Evolutionary conservation across 169 alveolate species (phyloP), one percentile per base, ranked within the genome.

Genomic region (Plasmodium malariae): DNA sequence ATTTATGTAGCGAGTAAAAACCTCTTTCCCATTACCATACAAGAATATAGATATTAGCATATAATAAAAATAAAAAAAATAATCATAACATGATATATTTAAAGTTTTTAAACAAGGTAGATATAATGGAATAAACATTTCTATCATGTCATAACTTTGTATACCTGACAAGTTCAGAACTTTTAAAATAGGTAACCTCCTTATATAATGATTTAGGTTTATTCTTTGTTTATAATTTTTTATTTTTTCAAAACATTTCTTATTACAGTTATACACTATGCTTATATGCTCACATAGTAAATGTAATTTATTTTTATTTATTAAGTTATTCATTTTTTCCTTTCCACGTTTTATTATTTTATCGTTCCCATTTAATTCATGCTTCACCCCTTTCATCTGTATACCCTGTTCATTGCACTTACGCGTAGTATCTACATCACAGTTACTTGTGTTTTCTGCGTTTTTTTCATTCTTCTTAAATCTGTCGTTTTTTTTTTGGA

Each of bases 61-160:
- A 24, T 76, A 62, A 62, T 76, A 76, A 21, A 76, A 76, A 76
- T 76, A 76, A 45, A 76, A 76, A 36, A 76, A 76, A 34, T 76
- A 76, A 49, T 76, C 88, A 65, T 76, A 76, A 36, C 76, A 76
- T 5, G 69, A 76, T 4, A 76, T 76, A 68, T 76, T 76, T 62
- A 76, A 34, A 17, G 67, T 60, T 4, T 76, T 60, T 14, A 76
- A 48, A 14, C 21, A 32, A 3, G 88, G 88, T 19, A 60, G 17
- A 0, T 59, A 30, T 68, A 76, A 36, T 34, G 88, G 17, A 51
- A 76, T 76, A 37, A 76, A 51, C 88, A 76, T 76, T 34, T 76
- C 74, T 60, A 76, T 76, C 51, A 76, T 7, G 36, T 76, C 88
- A 54, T 60, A 76, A 51, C 68, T 76, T 21, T 76, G 88, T 21